Percentiles rank a stretch among this genome's conserved stretches.
Conservation (phyloP, 352 stramenopile species). For the Blastocystis hominis region DNA sequence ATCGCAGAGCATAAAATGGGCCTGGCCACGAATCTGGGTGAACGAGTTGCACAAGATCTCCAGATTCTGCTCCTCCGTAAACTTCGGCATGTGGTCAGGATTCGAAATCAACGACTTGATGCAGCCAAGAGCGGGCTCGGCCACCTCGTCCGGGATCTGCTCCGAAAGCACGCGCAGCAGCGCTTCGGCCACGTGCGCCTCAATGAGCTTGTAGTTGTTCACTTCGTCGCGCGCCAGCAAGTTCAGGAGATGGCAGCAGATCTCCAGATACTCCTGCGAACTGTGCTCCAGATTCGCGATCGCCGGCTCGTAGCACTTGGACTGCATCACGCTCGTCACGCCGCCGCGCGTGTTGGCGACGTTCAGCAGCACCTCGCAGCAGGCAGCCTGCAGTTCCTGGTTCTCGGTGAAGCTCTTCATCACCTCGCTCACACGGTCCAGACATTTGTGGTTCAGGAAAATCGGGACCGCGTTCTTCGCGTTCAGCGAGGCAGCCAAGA, state of each 20-base stretch:
- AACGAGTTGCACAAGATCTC: not conserved
- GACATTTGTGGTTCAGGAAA: constrained; percentile 51
- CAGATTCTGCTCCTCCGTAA: constrained; percentile 32
- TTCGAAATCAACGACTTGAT: constrained; percentile 45
- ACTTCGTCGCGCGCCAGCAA: constrained; percentile 6
- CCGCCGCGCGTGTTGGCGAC: constrained; percentile 36
- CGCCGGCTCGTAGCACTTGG: constrained; percentile 8
- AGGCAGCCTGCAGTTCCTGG: constrained; percentile 5
- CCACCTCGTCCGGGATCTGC: constrained; percentile 6
- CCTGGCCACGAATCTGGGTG: constrained; percentile 5
- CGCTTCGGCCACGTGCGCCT: not conserved
- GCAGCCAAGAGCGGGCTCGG: not conserved
- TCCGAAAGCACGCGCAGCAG: constrained; percentile 35
- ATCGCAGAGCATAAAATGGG: constrained; percentile 21
- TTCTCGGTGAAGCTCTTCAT: constrained; percentile 41
- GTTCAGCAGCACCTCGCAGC: constrained; percentile 21
- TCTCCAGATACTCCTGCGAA: constrained; percentile 17
- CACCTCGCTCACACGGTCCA: constrained; percentile 43
- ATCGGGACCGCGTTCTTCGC: constrained; percentile 46
- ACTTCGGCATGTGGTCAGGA: constrained; percentile 19
- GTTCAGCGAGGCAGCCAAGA: not conserved
- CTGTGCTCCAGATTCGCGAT: constrained; percentile 2
- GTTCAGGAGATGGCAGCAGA: constrained; percentile 38
- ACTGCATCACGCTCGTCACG: constrained; percentile 45
- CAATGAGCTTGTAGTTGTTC: constrained; percentile 54